phyloP scores from a whole-genome alignment of 768 basidiomycete species.

The Trametes maxima region DNA sequence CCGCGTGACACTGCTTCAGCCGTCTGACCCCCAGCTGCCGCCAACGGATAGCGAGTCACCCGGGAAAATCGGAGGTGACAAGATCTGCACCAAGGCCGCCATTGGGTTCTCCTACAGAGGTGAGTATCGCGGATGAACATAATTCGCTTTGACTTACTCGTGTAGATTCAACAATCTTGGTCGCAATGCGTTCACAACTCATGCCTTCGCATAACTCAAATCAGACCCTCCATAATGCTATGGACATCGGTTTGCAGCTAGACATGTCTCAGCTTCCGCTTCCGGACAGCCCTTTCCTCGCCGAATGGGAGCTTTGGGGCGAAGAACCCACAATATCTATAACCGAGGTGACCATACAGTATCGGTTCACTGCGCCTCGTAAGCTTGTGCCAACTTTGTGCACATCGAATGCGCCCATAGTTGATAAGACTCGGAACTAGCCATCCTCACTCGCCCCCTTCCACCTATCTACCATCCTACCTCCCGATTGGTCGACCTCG shows the following conservation, averaged over 20 bases:
- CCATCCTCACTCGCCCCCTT: slow-evolving; percentile 46
- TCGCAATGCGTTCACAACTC: slow-evolving; percentile 63
- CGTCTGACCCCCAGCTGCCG: slow-evolving; percentile 32
- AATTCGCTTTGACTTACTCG: slow-evolving; percentile 7
- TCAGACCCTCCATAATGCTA: slow-evolving; percentile 33
- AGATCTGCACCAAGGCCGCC: slow-evolving; percentile 57
- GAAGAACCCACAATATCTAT: slow-evolving; percentile 64
- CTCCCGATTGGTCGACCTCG: slow-evolving; percentile 44
- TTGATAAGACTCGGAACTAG: slow-evolving; percentile 33
- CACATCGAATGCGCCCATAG: slow-evolving; percentile 1
- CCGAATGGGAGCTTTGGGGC: slow-evolving; percentile 56
- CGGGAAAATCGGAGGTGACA: slow-evolving; percentile 37
- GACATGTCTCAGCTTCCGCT: slow-evolving; percentile 36
- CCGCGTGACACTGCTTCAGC: slow-evolving; percentile 50
- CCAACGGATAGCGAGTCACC: slow-evolving; percentile 29
- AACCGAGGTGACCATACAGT: slow-evolving; percentile 57
- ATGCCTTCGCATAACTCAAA: slow-evolving; percentile 41
- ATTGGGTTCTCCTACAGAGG: slow-evolving; percentile 66
- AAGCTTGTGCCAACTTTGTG: slow-evolving; percentile 25
- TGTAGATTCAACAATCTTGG: slow-evolving; percentile 57
- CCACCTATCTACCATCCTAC: slow-evolving; percentile 45
- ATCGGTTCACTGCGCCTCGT: slow-evolving; percentile 50
- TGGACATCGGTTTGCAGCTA: slow-evolving; percentile 46
- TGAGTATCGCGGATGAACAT: slow-evolving; percentile 28
- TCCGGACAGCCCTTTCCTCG: slow-evolving; percentile 30